These are phyloP conservation scores for Tetracentron sinense DNA, from an alignment of 164 flowering plant genomes.

Conservation along the genomic window DNA sequence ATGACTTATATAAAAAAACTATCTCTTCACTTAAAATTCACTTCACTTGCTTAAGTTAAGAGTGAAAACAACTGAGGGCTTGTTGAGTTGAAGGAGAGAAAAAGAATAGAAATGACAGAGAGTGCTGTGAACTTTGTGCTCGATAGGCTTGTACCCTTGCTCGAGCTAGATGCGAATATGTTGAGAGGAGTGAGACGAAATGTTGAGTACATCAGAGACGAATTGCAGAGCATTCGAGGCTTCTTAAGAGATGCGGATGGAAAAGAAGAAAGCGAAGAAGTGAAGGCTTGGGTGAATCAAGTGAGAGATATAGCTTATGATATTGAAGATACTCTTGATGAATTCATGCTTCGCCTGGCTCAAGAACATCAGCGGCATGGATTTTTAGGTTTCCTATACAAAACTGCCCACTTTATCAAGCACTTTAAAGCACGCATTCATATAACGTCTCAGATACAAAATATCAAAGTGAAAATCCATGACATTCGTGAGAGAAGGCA, in stretches of 20 bases:
- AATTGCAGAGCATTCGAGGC: not conserved
- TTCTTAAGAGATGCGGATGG: not conserved
- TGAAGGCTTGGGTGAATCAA: not conserved
- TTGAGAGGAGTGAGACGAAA: not conserved
- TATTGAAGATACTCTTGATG: not conserved
- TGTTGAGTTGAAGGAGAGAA: too few species aligned
- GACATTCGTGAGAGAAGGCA: not conserved
- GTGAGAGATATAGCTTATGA: not conserved
- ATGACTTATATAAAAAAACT: too few species aligned
- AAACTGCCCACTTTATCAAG: not conserved
- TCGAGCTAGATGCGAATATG: not conserved
- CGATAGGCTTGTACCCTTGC: not conserved
- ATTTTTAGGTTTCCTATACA: not conserved
- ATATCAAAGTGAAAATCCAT: not conserved
- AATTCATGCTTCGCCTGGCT: not conserved
- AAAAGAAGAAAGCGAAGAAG: not conserved
- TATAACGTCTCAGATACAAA: not conserved
- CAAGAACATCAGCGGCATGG: not conserved
- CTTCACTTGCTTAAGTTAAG: too few species aligned
- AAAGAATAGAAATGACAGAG: not conserved
- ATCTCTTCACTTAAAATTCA: too few species aligned
- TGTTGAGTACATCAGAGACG: not conserved
- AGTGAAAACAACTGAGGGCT: too few species aligned
- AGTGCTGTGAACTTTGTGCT: not conserved
- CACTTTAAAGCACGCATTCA: not conserved